Base-by-base conservation (phyloP, 2,329 filamentous ascomycete genomes). In the Aschersonia sp. region DNA sequence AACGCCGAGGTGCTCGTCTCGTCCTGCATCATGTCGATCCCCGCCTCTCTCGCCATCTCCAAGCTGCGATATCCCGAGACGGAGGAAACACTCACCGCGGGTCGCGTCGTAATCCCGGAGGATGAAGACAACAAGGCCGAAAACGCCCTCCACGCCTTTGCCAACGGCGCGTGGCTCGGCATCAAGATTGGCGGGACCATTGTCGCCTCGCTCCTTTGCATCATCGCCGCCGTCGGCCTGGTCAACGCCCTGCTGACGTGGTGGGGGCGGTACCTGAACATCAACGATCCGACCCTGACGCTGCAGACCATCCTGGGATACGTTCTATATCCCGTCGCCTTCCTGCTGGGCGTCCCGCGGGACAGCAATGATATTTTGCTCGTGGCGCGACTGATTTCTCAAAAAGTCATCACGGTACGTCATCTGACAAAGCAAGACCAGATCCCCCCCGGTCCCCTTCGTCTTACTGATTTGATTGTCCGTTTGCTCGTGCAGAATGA, bases 21-120 rank as follows among this genome's bases (percentile, higher is more conserved):
- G 2, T 89, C 85, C 6, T 95, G 88, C 61, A 88, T 95, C 62
- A 95, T 95, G 89, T 89, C 84, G 56, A 95, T 95, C 53, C 89
- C 89, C 0, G 88, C 88, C 1, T 94, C 87, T 4, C 74, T 95
- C 11, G 88, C 88, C 45, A 81, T 92, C 51, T 90, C 84, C 53
- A 95, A 95, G 69, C 74, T 95, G 57, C 83, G 89, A 49, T 95
- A 84, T 62, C 89, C 89, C 3, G 89, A 95, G 67, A 83, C 79
- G 4, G 87, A 94, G 63, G 84, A 90, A 64, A 85, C 87, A 0
- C 71, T 94, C 37, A 95, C 88, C 0, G 83, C 85, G 5, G 87
- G 87, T 48, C 78, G 80, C 14, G 83, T 92, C 32, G 79, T 90
- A 41, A 77, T 94, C 30, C 87, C 87, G 2, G 83, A 92, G 32